Evolutionary conservation across 2,329 filamentous ascomycete genomes (phyloP), one percentile per base, ranked within the genome.

Genomic region (Hymenoscyphus repandus): DNA sequence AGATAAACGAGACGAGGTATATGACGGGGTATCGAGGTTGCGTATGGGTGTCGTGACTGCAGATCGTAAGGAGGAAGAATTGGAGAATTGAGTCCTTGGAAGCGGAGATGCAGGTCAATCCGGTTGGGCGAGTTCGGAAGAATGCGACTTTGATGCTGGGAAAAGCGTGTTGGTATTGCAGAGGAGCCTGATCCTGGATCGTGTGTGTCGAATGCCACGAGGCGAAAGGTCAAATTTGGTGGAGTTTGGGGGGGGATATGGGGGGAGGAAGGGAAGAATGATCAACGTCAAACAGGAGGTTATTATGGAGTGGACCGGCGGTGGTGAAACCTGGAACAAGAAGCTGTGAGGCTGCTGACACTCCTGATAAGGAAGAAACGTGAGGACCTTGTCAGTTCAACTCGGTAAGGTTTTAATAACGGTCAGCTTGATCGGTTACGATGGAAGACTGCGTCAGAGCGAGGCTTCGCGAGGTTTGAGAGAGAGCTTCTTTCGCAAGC

Each of bases 201-300:
- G 7, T 15, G 20, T 27, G 34, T 46, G 17, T 46, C 22, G 12
- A 38, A 33, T 46, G 38, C 38, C 38, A 40, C 38, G 38, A 40
- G 38, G 38, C 17, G 5, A 17, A 37, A 27, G 22, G 22, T 15
- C 40, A 43, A 22, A 30, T 43, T 30, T 39, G 30, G 17, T 43
- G 40, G 40, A 13, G 40, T 43, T 20, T 15, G 43, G 42, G 31
- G 6, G 30, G 9, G 10, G 32, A 34, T 9, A 13, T 9, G 13
- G 13, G 32, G 10, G 15, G 36, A 39, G 15, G 38, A 17, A 11
- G n/a, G 38, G 38, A 40, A 37, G 18, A 17, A 18, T 40, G 38
- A 40, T 40, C n/a, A 40, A 40, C 18, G n/a, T 40, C 38, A 40
- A 40, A 40, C 38, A 7, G 38, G 38, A 40, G 38, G n/a, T 27